phyloP scores from a whole-genome alignment of 768 basidiomycete genomes.

The Asterophora lycoperdoides region DNA sequence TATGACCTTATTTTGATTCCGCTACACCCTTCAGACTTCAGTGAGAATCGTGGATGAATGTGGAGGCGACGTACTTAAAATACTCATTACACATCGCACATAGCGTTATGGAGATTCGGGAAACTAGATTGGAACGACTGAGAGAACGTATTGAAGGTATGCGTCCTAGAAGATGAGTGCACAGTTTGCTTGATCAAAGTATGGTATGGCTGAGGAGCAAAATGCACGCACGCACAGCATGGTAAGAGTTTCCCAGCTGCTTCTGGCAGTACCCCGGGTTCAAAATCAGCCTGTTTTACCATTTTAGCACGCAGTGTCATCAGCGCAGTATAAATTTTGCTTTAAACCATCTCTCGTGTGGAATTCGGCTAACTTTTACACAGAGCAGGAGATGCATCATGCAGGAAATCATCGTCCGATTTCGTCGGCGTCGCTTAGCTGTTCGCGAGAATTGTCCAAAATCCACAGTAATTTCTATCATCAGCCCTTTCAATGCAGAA shows the following conservation, averaged over 20 bases:
- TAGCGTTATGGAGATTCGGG: not conserved
- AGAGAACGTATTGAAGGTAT: slow-evolving; percentile 26
- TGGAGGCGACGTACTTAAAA: not conserved
- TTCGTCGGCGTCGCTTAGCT: too few species aligned
- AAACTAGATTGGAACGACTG: not conserved
- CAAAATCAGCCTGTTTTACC: slow-evolving; percentile 50
- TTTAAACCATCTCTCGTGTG: too few species aligned
- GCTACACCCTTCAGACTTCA: too few species aligned
- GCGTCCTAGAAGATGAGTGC: slow-evolving; percentile 31
- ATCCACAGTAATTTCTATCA: too few species aligned
- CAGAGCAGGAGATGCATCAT: too few species aligned
- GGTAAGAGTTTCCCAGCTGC: slow-evolving; percentile 70
- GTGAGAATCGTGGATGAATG: not conserved
- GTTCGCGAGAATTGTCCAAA: too few species aligned
- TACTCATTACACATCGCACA: slow-evolving; percentile 8
- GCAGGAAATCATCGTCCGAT: too few species aligned
- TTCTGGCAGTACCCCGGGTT: slow-evolving; percentile 63
- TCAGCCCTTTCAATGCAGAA: not conserved
- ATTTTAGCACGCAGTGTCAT: not conserved
- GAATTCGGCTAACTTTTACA: too few species aligned
- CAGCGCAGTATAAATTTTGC: too few species aligned
- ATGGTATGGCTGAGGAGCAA: not conserved
- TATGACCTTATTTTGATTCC: too few species aligned
- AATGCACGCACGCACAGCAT: slow-evolving; percentile 44
- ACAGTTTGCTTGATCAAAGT: not conserved